These are phyloP conservation scores for Pisolithus orientalis DNA, from an alignment of 768 basidiomycete genomes.

Conservation along the genomic window DNA sequence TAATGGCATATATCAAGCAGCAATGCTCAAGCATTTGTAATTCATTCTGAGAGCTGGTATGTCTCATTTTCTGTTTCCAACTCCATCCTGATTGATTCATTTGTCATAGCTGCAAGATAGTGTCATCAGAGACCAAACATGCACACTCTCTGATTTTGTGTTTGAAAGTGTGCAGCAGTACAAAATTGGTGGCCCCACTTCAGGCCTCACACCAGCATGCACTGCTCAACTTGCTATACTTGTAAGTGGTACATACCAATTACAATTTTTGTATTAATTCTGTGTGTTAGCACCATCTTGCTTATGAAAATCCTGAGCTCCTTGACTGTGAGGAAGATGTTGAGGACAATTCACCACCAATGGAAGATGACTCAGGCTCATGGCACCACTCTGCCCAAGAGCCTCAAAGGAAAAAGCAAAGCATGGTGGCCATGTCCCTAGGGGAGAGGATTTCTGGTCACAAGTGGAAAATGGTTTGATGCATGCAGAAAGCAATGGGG, in stretches of 20 bases:
- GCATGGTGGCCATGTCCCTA: background rate
- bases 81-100: no score
- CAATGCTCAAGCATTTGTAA: background rate
- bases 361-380: background rate
- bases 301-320: background rate
- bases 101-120: background rate
- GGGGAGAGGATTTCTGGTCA: background rate
- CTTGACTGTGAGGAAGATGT: background rate
- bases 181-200: background rate
- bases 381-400: background rate
- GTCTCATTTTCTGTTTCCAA: background rate
- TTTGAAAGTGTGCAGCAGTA: background rate
- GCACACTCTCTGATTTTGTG: background rate
- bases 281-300: background rate
- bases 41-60: background rate
- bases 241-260: background rate
- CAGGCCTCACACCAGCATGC: background rate
- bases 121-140: background rate
- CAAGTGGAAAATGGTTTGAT: background rate
- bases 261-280: background rate
- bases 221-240: background rate
- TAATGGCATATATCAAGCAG: background rate
- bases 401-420: background rate
- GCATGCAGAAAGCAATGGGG: no score
- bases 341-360: background rate